These are phyloP conservation scores for Pontederia crassipes DNA, from an alignment of 176 grass and related monocot species.

Conservation along the genomic window DNA sequence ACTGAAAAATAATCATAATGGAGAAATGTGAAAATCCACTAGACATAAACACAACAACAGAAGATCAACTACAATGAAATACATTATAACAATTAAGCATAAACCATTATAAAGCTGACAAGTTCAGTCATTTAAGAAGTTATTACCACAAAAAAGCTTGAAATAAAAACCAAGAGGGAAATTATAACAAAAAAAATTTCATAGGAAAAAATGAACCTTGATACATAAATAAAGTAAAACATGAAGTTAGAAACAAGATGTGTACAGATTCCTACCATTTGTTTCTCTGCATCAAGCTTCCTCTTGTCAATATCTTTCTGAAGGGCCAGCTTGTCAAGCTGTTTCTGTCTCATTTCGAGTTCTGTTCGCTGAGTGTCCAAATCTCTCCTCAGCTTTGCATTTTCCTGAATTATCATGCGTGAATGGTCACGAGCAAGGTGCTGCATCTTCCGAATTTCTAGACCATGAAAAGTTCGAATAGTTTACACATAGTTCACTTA, in stretches of 20 bases:
- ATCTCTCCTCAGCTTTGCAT: conserved; percentile 29
- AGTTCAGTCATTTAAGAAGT: no score
- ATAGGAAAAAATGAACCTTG: no score
- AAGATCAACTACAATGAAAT: no score
- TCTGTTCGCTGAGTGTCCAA: conserved; percentile 49
- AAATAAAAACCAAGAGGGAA: no score
- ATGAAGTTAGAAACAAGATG: not conserved
- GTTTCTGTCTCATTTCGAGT: conserved; percentile 39
- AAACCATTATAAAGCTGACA: no score
- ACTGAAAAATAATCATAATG: no score
- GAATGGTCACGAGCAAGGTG: conserved; percentile 44
- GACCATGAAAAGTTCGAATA: not conserved
- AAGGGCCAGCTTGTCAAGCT: conserved; percentile 42
- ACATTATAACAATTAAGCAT: no score
- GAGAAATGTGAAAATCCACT: no score
- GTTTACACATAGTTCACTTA: not conserved
- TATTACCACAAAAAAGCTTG: no score
- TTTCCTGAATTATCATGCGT: conserved; percentile 40
- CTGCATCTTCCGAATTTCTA: conserved; percentile 77
- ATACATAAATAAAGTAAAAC: no score
- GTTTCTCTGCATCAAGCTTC: conserved; percentile 48
- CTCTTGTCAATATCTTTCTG: conserved; percentile 45
- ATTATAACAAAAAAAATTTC: no score
- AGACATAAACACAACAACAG: no score
- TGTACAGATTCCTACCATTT: conserved; percentile 25